These are phyloP conservation scores for Chalaropsis thielavioides DNA, from an alignment of 2,329 filamentous ascomycete genomes.

Conservation along the genomic window DNA sequence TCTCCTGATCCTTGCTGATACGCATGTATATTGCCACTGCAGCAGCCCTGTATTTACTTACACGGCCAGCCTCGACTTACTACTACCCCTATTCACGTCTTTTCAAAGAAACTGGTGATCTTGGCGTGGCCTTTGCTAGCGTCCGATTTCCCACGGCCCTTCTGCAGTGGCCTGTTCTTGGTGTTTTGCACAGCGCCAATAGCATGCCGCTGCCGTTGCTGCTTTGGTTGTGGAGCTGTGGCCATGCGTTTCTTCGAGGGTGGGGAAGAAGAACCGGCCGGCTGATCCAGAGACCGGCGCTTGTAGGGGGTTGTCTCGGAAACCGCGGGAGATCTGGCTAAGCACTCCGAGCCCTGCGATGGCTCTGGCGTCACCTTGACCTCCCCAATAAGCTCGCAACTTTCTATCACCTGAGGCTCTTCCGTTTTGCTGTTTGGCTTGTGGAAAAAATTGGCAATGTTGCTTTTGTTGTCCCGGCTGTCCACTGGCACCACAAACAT, in stretches of 20 bases:
- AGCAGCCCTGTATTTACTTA: neutral
- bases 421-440: slow-evolving; percentile 34
- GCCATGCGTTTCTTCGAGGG: neutral
- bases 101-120: slow-evolving; percentile 15
- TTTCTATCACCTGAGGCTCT: neutral
- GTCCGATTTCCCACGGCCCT: neutral
- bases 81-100: neutral
- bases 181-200: neutral
- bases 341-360: neutral
- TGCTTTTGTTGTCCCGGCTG: slow-evolving; percentile 77
- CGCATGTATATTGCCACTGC: neutral
- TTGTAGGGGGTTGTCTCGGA: neutral
- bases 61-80: neutral
- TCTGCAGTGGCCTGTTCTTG: neutral
- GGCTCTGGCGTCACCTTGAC: slow-evolving; percentile 17
- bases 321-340: neutral
- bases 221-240: neutral
- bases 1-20: neutral
- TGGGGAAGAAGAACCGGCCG: neutral
- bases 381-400: neutral
- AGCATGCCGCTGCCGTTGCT: neutral
- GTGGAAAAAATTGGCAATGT: slow-evolving; percentile 86
- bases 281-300: neutral
- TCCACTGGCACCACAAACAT: slow-evolving; percentile 69
- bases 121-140: slow-evolving; percentile 5